Base-by-base conservation (phyloP, 345 rosid species). In the Clarkia xantiana region DNA sequence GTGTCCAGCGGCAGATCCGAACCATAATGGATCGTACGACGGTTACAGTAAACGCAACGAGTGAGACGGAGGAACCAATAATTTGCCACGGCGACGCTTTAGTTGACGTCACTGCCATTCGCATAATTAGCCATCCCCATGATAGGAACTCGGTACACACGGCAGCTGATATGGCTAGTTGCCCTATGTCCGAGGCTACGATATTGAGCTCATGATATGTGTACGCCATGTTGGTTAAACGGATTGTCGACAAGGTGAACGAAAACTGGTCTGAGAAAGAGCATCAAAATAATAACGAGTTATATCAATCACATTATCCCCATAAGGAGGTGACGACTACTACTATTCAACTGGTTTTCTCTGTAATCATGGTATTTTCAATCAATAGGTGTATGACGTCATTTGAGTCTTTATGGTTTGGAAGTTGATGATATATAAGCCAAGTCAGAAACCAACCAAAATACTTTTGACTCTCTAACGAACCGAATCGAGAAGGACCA, bases 131-230 rank as follows among this genome's bases (percentile, higher is more conserved):
- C 22, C 44, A 51, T 14, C 34, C 6, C 44, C 55, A 51, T 6
- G 11, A 0, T 19, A 45, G 13, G 14, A 51, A 0, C 54, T 58
- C 62, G 12, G 20, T 34, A 23, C 12, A 2, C 20, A 44, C 34
- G 14, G 62, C 13, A 41, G 39, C 34, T 7, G 56, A 58, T 51
- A 58, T 44, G 22, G 56, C 56, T 14, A 58, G 49, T 20, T 58
- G 62, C 14, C 55, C 62, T 18, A 58, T 40, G 11, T 58, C 56
- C 6, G 62, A 58, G 4, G 56, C 17, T 38, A 58, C 39, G 16
- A 51, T 51, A 44, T 51, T 51, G 34, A 58, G 56, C 56, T 58
- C 62, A 17, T 58, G 13, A 20, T 50, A 58, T n/a, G 62, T n/a
- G 29, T 58, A 50, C 14, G 42, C 51, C 10, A 51, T 36, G 14